phyloP scores from a whole-genome alignment of 768 basidiomycete species.

The Mrakia hoshinonis region DNA sequence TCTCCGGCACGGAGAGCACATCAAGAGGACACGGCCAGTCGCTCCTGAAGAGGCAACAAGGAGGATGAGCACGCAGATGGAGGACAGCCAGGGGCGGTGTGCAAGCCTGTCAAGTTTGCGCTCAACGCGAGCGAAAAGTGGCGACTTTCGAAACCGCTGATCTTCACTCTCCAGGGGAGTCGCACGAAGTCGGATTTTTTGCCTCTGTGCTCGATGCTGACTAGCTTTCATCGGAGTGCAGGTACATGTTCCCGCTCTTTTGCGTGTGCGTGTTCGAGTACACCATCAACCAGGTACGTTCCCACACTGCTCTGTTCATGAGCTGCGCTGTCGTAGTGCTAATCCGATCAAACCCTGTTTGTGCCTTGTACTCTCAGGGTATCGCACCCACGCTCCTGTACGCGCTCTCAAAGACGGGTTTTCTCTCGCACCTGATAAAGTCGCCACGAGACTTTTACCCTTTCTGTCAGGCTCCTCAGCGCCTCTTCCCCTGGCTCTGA shows the following conservation, averaged over 20 bases:
- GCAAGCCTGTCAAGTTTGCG: constrained; percentile 41
- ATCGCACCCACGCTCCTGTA: constrained; percentile 84
- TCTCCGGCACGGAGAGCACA: neutral
- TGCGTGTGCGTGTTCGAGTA: constrained; percentile 70
- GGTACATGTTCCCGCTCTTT: constrained; percentile 82
- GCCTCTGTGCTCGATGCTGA: too few relatives aligned
- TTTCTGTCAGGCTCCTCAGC: constrained; percentile 88
- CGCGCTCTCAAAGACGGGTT: constrained; percentile 59
- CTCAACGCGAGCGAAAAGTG: constrained; percentile 70
- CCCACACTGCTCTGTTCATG: too few relatives aligned
- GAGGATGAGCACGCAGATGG: constrained; percentile 42
- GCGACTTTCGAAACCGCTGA: constrained; percentile 65
- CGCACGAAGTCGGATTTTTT: too few relatives aligned
- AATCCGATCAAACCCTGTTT: too few relatives aligned
- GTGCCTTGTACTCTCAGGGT: constrained; percentile 54
- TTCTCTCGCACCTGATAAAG: constrained; percentile 70
- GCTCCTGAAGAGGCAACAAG: neutral
- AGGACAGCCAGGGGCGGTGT: neutral
- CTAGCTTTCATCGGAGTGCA: constrained; percentile 35
- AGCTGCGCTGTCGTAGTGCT: too few relatives aligned
- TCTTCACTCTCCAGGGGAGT: too few relatives aligned
- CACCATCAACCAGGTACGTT: constrained; percentile 72
- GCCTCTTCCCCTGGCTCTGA: constrained; percentile 58
- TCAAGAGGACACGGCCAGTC: neutral
- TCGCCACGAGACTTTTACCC: constrained; percentile 88